Percentiles rank a stretch among this genome's conserved stretches.
Evolutionary conservation across 1,284 basidiomycete species (phyloP).

Genomic region (Apiotrichum siamense): DNA sequence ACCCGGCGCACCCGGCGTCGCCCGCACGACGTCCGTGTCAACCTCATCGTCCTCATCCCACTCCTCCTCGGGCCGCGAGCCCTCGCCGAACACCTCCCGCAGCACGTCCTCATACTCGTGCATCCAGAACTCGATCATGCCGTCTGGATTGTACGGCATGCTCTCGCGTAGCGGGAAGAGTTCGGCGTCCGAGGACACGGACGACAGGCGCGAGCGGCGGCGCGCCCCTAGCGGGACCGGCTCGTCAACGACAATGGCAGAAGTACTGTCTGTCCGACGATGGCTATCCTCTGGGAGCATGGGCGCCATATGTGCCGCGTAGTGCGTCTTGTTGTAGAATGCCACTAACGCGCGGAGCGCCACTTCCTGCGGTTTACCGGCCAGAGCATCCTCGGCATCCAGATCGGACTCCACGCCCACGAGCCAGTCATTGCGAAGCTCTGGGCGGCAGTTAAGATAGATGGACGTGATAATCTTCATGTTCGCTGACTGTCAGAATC

Average conservation of each 20-base stretch:
- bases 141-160: constrained; percentile 50
- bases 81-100: constrained; percentile 50
- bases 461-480: constrained; percentile 99
- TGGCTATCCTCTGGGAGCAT: constrained; percentile 8
- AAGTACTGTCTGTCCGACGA: constrained; percentile 18
- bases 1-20: constrained; percentile 11
- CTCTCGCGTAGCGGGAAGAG: constrained; percentile 50
- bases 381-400: constrained; percentile 57
- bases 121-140: constrained; percentile 51
- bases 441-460: constrained; percentile 93
- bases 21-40: constrained; percentile 9
- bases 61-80: constrained; percentile 9
- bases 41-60: constrained; percentile 19
- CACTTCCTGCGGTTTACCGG: constrained; percentile 79
- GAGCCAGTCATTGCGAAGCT: constrained; percentile 95
- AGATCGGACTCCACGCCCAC: constrained; percentile 89
- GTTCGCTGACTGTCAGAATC: constrained; percentile 60
- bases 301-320: constrained; percentile 20
- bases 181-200: constrained; percentile 36
- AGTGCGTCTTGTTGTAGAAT: constrained; percentile 58
- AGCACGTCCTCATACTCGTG: constrained; percentile 54
- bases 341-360: constrained; percentile 90
- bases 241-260: constrained; percentile 21
- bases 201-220: constrained; percentile 14
- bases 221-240: neutral